Evolutionary conservation across 257 asterid species (phyloP), one percentile per base, ranked within the genome.

Genomic region (Nicotiana tabacum): DNA sequence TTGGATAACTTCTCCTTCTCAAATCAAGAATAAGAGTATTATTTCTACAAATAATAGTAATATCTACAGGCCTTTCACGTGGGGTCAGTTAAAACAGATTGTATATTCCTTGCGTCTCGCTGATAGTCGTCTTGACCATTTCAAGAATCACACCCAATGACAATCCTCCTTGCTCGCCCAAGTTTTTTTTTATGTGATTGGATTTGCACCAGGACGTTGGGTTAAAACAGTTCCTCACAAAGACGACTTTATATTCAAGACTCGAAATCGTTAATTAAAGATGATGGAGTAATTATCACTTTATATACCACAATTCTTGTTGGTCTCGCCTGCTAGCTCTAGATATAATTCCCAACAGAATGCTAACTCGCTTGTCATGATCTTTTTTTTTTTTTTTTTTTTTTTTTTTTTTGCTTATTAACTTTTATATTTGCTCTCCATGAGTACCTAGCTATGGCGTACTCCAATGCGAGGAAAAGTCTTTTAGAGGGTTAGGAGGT

Each of bases 51-150:
- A 43, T 43, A 43, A 7, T n/a, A 87, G 83, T 4, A 39, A 84
- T 37, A 60, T 88, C 0, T 94, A 94, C 32, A 83, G 87, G 77
- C 85, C 90, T 4, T 94, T 94, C 80, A 94, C 96, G 0, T 94
- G 97, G 98, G 91, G 89, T 0, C 95, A 94, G 48, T 94, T 84
- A 83, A 94, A 94, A 84, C 85, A 61, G 13, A 84, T 91, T 0
- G 86, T 85, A 0, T 94, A 90, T 43, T 85, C 94, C 2, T 82
- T 88, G 2, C 87, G 93, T 62, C 77, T 94, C 77, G 92, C 90
- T 0, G 92, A 89, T 78, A 81, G 81, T 72, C 94, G 94, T n/a
- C 97, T 94, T 6, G 88, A 94, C 51, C 61, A 87, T 11, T 94
- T 92, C 81, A 92, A 66, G 83, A 62, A 35, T 21, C 6, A 46